phyloP scores from a whole-genome alignment of 805 yeast genomes.

The Debaryomyces castellii region DNA sequence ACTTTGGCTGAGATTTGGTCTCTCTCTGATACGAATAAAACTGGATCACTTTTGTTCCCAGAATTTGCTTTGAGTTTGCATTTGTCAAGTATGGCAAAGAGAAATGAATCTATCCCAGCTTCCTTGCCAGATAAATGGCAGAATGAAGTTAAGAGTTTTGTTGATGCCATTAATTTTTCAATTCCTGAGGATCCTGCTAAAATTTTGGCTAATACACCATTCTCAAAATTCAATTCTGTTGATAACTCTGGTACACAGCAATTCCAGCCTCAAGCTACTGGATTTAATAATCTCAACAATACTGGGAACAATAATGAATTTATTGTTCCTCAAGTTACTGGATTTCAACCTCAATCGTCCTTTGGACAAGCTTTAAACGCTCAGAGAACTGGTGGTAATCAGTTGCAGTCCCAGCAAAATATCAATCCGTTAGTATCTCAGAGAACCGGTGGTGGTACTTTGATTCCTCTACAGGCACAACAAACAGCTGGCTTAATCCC shows the following conservation, averaged over 20 bases:
- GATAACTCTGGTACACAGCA: conserved; percentile 2
- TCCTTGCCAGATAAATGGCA: conserved; percentile 68
- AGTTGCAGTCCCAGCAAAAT: conserved; percentile 23
- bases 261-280: conserved; percentile 29
- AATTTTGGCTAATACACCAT: conserved; percentile 45
- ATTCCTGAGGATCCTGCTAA: conserved; percentile 58
- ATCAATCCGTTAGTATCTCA: conserved; percentile 30
- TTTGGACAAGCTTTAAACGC: conserved; percentile 5
- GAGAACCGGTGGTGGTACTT: conserved; percentile 46
- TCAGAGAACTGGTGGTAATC: conserved; percentile 9
- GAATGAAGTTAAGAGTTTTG: conserved; percentile 85
- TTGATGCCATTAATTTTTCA: conserved; percentile 81
- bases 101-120: conserved; percentile 76
- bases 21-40: conserved; percentile 81
- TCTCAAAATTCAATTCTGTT: conserved; percentile 26
- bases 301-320: conserved; percentile 2
- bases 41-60: conserved; percentile 86
- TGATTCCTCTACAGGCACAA: conserved; percentile 57
- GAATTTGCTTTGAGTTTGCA: conserved; percentile 93
- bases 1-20: conserved; percentile 88
- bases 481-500: conserved; percentile 68
- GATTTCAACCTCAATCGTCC: conserved; percentile 44
- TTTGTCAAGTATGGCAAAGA: conserved; percentile 72
- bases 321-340: conserved; percentile 19
- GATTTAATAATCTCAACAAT: conserved; percentile 14